A percentile compares a stretch with the other conserved stretches of the same genome.
phyloP scores from a whole-genome alignment of 805 yeast species.

The Torulaspora indica region DNA sequence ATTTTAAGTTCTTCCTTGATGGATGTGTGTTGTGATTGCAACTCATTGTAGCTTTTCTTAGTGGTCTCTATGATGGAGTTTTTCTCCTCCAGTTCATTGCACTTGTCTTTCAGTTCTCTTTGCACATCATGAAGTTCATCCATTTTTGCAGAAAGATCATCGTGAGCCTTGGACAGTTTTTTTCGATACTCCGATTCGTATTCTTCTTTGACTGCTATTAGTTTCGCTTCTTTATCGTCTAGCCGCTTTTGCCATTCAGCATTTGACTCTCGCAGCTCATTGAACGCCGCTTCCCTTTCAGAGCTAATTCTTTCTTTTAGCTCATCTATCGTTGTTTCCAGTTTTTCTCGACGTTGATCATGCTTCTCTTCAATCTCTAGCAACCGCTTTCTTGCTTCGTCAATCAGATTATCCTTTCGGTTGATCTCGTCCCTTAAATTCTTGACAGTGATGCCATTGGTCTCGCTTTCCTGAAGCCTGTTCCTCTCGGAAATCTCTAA shows the following conservation, averaged over 20 bases:
- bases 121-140: slow-evolving; percentile 1
- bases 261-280: slow-evolving; percentile 5
- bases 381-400: not conserved
- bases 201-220: slow-evolving; percentile 1
- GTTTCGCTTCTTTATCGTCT: slow-evolving; percentile 8
- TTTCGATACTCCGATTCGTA: slow-evolving; percentile 5
- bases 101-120: slow-evolving; percentile 1
- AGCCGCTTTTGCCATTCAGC: slow-evolving; percentile 5
- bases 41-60: not conserved
- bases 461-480: slow-evolving; percentile 2
- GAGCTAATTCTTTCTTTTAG: slow-evolving; percentile 1
- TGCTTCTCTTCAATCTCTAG: slow-evolving; percentile 4
- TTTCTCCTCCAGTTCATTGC: slow-evolving; percentile 2
- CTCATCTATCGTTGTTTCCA: slow-evolving; percentile 8
- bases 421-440: slow-evolving; percentile 5
- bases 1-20: not conserved
- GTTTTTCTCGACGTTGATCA: slow-evolving; percentile 2
- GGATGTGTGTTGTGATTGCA: not conserved
- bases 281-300: slow-evolving; percentile 6
- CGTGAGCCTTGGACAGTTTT: slow-evolving; percentile 1
- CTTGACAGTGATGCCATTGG: slow-evolving; percentile 1
- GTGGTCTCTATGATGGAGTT: not conserved
- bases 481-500: slow-evolving; percentile 3
- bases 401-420: not conserved
- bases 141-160: slow-evolving; percentile 4